These are phyloP conservation scores for Sporisorium sorghi DNA, from an alignment of 1,284 basidiomycete species.

Conservation along the genomic window DNA sequence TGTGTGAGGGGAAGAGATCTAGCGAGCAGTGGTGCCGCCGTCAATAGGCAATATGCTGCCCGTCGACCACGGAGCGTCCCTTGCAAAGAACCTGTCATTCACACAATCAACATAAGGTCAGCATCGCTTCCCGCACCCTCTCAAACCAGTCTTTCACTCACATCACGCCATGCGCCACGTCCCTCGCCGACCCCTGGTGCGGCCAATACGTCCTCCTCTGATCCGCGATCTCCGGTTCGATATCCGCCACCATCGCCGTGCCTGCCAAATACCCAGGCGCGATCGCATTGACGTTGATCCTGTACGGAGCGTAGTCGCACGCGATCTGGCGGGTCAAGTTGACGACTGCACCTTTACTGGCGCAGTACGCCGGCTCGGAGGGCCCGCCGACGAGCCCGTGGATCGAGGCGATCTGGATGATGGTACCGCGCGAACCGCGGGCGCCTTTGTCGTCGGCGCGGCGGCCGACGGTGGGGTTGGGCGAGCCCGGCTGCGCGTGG, in stretches of 20 bases:
- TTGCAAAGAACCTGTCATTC: slow-evolving; percentile 32
- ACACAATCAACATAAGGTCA: neutral
- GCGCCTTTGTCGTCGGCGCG: slow-evolving; percentile 34
- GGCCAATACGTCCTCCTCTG: slow-evolving; percentile 49
- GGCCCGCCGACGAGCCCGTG: slow-evolving; percentile 53
- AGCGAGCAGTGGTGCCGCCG: slow-evolving; percentile 52
- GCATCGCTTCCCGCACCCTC: neutral
- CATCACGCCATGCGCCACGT: slow-evolving; percentile 47
- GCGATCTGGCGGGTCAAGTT: slow-evolving; percentile 49
- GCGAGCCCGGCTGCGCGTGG: slow-evolving; percentile 19
- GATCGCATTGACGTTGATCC: slow-evolving; percentile 55
- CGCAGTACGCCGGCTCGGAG: slow-evolving; percentile 47
- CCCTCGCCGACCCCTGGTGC: slow-evolving; percentile 39
- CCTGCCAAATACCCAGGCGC: slow-evolving; percentile 40
- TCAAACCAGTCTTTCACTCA: slow-evolving; percentile 5
- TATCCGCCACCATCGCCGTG: slow-evolving; percentile 45
- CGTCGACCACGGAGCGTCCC: slow-evolving; percentile 50
- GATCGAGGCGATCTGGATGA: slow-evolving; percentile 51
- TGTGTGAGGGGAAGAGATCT: neutral
- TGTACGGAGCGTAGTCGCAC: slow-evolving; percentile 45
- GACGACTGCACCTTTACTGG: slow-evolving; percentile 43
- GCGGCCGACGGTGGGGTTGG: slow-evolving; percentile 35
- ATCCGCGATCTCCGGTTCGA: slow-evolving; percentile 28
- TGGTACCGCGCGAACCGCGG: slow-evolving; percentile 41
- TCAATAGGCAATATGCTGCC: slow-evolving; percentile 52